A percentile compares a stretch with the other conserved stretches of the same genome.
Conservation (phyloP, 2,329 filamentous ascomycete genomes). For the Acarospora socialis region DNA sequence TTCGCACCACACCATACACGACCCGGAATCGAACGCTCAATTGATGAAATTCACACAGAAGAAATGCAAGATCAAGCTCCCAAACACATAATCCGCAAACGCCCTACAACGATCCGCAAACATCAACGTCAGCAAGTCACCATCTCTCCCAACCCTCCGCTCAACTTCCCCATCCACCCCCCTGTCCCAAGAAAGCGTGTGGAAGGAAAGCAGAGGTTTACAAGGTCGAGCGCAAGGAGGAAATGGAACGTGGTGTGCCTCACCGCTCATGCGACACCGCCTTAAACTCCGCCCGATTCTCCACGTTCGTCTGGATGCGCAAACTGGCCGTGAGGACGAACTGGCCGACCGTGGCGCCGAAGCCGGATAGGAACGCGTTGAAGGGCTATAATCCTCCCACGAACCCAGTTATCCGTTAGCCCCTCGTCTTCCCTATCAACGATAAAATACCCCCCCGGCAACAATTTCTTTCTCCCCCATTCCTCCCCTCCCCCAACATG, state of each 20-base stretch:
- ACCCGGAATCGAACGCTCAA: conserved; percentile 28
- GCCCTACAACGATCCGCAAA: conserved; percentile 45
- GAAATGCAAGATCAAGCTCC: conserved; percentile 90
- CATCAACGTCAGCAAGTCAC: conserved; percentile 6
- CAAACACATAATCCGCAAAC: conserved; percentile 91
- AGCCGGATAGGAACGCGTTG: conserved; percentile 95
- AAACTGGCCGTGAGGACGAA: conserved; percentile 88
- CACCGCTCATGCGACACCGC: conserved; percentile 69
- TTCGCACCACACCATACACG: no score
- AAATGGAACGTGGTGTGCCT: conserved; percentile 15
- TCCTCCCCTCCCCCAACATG: not conserved
- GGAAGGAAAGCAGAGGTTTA: not conserved
- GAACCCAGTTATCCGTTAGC: not conserved
- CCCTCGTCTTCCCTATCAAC: not conserved
- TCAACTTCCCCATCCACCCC: not conserved
- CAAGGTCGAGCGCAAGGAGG: not conserved
- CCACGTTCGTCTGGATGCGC: conserved; percentile 78
- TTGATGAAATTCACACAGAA: conserved; percentile 99
- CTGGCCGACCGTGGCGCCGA: conserved; percentile 86
- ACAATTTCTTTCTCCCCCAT: not conserved
- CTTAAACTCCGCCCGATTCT: conserved; percentile 66
- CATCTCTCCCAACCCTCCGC: not conserved
- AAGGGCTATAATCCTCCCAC: conserved; percentile 53
- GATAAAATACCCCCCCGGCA: not conserved
- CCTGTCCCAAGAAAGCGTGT: not conserved